Conservation (phyloP, 768 basidiomycete species). For the Butyriboletus loyo region DNA sequence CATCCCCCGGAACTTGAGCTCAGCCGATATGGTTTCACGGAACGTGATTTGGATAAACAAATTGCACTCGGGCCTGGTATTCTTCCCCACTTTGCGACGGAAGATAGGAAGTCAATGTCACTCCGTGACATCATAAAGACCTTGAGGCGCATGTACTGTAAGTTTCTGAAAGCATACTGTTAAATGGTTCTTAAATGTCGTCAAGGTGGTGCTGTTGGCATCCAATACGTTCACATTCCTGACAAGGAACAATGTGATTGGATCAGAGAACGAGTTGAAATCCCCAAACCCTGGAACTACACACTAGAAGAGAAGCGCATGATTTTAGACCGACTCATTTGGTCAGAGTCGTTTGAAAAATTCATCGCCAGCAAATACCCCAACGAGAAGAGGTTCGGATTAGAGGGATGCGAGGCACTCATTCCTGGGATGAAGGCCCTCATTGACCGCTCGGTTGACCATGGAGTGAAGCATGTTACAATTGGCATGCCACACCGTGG, state of each 20-base stretch:
- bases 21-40: constrained; percentile 92
- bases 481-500: constrained; percentile 99
- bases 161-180: constrained; percentile 28
- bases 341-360: constrained; percentile 99
- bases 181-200: constrained; percentile 3
- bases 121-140: constrained; percentile 89
- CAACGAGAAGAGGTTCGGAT: constrained; percentile 98
- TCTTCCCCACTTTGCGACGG: constrained; percentile 89
- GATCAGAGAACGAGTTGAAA: constrained; percentile 95
- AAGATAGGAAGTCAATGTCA: constrained; percentile 83
- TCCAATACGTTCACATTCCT: constrained; percentile 94
- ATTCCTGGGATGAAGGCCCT: constrained; percentile 99
- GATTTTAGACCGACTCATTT: constrained; percentile 98
- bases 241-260: constrained; percentile 99
- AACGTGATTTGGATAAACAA: constrained; percentile 91
- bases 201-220: constrained; percentile 80
- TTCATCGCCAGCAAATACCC: constrained; percentile 99
- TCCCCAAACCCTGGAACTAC: constrained; percentile 96
- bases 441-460: constrained; percentile 96
- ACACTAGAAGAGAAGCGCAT: constrained; percentile 97
- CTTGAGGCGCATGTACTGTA: constrained; percentile 92
- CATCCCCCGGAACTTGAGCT: constrained; percentile 89
- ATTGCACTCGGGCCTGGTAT: constrained; percentile 95
- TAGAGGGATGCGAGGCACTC: constrained; percentile 96
- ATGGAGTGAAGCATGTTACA: constrained; percentile 92